These are phyloP conservation scores for Penicillium angulare DNA, from an alignment of 495 filamentous ascomycete species.

Conservation along the genomic window DNA sequence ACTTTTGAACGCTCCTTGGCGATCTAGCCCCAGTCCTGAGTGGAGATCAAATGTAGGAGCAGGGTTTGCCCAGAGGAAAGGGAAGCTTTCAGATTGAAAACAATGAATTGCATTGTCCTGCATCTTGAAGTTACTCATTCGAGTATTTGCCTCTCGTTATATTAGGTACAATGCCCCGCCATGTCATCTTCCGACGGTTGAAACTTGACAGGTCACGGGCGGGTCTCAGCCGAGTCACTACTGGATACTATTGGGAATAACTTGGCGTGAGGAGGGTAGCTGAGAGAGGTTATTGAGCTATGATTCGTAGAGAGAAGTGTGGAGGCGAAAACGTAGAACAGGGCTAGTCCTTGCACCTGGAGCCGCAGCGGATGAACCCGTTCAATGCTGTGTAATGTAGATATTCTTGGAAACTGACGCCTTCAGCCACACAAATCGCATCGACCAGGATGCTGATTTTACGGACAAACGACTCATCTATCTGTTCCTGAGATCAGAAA, in stretches of 20 bases:
- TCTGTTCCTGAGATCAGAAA: constrained; percentile 2
- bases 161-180: constrained; percentile 4
- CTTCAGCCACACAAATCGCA: not conserved
- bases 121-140: not conserved
- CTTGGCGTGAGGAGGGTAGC: constrained; percentile 11
- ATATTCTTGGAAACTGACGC: not conserved
- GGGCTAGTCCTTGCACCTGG: constrained; percentile 12
- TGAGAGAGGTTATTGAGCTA: constrained; percentile 9
- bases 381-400: constrained; percentile 5
- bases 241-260: constrained; percentile 21
- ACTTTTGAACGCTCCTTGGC: constrained; percentile 12
- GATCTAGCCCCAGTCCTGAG: constrained; percentile 9
- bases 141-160: not conserved
- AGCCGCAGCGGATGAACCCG: constrained; percentile 16
- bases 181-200: constrained; percentile 11
- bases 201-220: constrained; percentile 27
- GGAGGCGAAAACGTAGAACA: constrained; percentile 1
- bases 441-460: not conserved
- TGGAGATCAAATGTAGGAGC: not conserved
- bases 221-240: constrained; percentile 15
- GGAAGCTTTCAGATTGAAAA: not conserved
- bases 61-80: not conserved
- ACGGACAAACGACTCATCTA: not conserved
- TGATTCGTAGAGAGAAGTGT: not conserved
- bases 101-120: not conserved